Evolutionary conservation across 305 asterid genomes (phyloP), one percentile per base, ranked within the genome.

Genomic region (Fraxinus platypoda): DNA sequence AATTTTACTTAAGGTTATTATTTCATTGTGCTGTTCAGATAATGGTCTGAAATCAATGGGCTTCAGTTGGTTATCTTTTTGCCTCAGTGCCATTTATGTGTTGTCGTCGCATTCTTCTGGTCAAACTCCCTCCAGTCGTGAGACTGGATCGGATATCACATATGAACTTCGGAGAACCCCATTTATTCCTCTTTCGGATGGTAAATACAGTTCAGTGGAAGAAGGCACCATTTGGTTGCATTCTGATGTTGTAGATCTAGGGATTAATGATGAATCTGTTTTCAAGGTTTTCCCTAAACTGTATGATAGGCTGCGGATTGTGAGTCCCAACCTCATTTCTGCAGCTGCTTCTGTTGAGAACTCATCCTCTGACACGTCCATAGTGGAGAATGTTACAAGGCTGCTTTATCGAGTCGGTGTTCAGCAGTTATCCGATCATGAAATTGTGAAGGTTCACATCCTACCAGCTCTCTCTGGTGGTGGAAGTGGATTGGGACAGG

Each of bases 131-230:
- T 49, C 81, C 35, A 59, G 79, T 82, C 84, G 41, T 80, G 89
- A 83, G 82, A 35, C 82, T 79, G 97, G 89, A 81, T 88, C 89
- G 9, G 92, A 91, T 85, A 77, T 91, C 84, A 88, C 90, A 49
- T 46, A 21, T 74, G 82, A 81, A 71, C 95, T 96, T 80, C 88
- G 59, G 87, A 93, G 90, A 87, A 84, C 82, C 78, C 94, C 93
- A 41, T 93, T 94, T 83, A 90, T 96, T 82, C 99, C 99, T 70
- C 98, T 96, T 85, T 90, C 93, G n/a, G 90, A 91, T 91, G 97
- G 97, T 62, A 91, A 80, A 81, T 90, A 89, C 88, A 84, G 93
- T 86, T 92, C 98, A 76, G 87, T 91, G 78, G 90, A 89, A 76
- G 93, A 90, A 64, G 97, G 91, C 74, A 82, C 92, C 70, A 87